Conservation (phyloP, 805 yeast species). For the Aciculoconidium aculeatum region DNA sequence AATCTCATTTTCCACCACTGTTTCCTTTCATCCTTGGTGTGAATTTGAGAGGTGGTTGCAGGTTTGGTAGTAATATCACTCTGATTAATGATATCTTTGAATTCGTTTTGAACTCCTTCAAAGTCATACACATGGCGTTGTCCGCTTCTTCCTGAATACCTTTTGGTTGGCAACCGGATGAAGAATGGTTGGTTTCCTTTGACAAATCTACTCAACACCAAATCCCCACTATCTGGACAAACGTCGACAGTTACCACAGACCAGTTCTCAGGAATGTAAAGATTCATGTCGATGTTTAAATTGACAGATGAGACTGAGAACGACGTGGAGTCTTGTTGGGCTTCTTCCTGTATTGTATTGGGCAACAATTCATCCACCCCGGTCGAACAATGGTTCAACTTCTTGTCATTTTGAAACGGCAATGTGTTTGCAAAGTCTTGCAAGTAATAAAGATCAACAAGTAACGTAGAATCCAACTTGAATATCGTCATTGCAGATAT, state of each 20-base stretch:
- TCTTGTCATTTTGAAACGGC: constrained; percentile 17
- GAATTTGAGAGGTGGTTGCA: constrained; percentile 46
- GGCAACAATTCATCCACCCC: constrained; percentile 10
- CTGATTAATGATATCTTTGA: constrained; percentile 44
- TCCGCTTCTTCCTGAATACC: constrained; percentile 40
- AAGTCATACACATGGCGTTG: constrained; percentile 32
- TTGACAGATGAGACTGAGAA: constrained; percentile 3
- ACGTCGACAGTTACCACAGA: constrained; percentile 54
- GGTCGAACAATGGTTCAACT: constrained; percentile 10
- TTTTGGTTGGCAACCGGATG: constrained; percentile 54
- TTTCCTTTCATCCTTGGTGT: constrained; percentile 53
- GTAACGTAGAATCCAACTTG: constrained; percentile 10
- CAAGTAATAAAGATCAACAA: constrained; percentile 14
- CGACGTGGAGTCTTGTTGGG: neutral
- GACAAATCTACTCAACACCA: constrained; percentile 45
- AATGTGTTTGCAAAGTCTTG: constrained; percentile 16
- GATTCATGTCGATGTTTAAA: constrained; percentile 9
- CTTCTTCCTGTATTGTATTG: neutral
- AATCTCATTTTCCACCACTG: constrained; percentile 77
- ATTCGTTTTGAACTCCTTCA: constrained; percentile 27
- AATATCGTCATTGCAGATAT: constrained; percentile 18
- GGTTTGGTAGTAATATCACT: constrained; percentile 59
- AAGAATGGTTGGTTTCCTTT: constrained; percentile 34
- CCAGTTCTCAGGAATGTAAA: constrained; percentile 46
- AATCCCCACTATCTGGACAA: constrained; percentile 51